A percentile compares a stretch with the other conserved stretches of the same genome.
phyloP scores from a whole-genome alignment of 176 grass and related monocot species.

The Typha latifolia region DNA sequence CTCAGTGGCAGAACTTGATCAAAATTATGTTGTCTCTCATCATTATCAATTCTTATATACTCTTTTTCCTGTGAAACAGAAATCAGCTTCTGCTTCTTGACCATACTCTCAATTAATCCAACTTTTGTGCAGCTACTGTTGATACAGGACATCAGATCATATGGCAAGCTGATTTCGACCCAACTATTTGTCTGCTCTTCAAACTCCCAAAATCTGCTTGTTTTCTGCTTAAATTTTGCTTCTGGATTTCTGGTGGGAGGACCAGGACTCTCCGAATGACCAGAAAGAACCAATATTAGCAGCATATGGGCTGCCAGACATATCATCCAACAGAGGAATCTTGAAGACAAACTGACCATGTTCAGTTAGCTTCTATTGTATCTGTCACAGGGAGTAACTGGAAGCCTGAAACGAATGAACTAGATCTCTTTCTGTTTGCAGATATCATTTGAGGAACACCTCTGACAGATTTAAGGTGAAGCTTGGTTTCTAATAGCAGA shows the following conservation, averaged over 20 bases:
- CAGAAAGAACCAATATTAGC: conserved; percentile 29
- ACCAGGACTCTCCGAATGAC: conserved; percentile 46
- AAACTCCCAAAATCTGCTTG: conserved; percentile 78
- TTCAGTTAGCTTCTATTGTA: conserved; percentile 4
- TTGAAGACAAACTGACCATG: conserved; percentile 23
- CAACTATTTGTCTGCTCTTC: conserved; percentile 82
- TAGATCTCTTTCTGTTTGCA: neutral
- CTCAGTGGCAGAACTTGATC: conserved; percentile 47
- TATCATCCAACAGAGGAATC: conserved; percentile 9
- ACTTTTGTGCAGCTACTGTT: conserved; percentile 76
- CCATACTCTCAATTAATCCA: conserved; percentile 47
- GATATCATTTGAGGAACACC: neutral
- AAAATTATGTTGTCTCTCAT: conserved; percentile 14
- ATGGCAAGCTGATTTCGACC: conserved; percentile 80
- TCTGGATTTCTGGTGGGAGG: conserved; percentile 22
- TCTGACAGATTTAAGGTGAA: neutral
- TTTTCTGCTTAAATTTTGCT: conserved; percentile 75
- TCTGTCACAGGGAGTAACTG: too few species aligned
- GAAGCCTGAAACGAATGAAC: conserved; percentile 15
- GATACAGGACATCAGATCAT: conserved; percentile 79
- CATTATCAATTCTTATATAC: conserved; percentile 1
- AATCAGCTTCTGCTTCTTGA: conserved; percentile 15
- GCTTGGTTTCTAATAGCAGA: neutral
- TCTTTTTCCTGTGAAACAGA: conserved; percentile 19
- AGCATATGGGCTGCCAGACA: conserved; percentile 11